Conservation (phyloP, 108 stramenopile genomes). For the Cyclotella sp. region DNA sequence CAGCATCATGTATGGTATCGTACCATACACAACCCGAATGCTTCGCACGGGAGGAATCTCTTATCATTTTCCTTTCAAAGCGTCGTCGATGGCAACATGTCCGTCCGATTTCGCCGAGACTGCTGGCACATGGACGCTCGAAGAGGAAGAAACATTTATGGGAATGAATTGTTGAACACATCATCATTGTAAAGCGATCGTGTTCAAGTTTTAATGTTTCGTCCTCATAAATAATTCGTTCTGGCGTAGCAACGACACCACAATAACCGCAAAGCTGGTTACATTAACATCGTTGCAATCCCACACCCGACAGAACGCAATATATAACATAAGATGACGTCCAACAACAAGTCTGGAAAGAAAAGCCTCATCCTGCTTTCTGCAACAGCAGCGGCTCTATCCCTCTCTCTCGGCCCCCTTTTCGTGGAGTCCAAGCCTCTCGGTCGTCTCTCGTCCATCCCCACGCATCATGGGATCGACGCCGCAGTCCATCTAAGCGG, state of each 20-base stretch:
- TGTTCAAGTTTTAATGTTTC: too few species aligned
- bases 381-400: background rate
- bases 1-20: too few species aligned
- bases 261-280: background rate
- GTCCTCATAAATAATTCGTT: background rate
- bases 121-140: too few species aligned
- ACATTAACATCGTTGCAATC: background rate
- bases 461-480: slow-evolving; percentile 47
- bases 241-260: background rate
- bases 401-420: background rate
- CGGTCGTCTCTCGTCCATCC: slow-evolving; percentile 33
- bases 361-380: background rate
- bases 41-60: too few species aligned
- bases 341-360: background rate
- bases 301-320: background rate
- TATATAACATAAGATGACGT: background rate
- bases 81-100: too few species aligned
- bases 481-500: slow-evolving; percentile 39
- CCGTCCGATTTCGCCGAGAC: too few species aligned
- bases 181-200: too few species aligned
- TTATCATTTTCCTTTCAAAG: too few species aligned
- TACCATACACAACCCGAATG: too few species aligned
- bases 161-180: too few species aligned
- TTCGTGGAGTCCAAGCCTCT: background rate
- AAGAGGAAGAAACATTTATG: too few species aligned